Evolutionary conservation across 805 yeast genomes (phyloP).

Genomic region (Suhomyces faveliae): DNA sequence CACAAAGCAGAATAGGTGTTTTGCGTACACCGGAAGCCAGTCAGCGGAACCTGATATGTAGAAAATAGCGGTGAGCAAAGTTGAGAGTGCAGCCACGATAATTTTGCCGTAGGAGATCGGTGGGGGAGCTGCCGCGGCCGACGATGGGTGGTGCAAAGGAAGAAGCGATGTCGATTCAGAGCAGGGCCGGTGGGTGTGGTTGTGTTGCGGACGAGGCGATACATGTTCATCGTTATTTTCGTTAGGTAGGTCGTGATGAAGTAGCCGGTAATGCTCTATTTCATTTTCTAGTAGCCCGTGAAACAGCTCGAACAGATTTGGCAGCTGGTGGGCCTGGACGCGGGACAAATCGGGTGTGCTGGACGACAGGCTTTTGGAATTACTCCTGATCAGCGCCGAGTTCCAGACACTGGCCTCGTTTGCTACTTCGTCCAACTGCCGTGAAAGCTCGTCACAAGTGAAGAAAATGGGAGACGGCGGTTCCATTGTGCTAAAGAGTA

Average conservation of each 20-base stretch:
- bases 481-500: neutral
- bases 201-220: too few species aligned
- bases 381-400: neutral
- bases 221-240: too few species aligned
- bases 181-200: too few species aligned
- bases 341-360: neutral
- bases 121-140: neutral
- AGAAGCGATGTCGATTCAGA: neutral
- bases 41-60: neutral
- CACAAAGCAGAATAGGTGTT: neutral
- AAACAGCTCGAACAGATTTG: neutral
- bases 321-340: neutral
- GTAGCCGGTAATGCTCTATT: too few species aligned
- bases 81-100: neutral
- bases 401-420: constrained; percentile 23
- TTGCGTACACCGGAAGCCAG: neutral
- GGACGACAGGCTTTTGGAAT: too few species aligned
- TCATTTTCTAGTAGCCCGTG: neutral
- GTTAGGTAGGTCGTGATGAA: too few species aligned
- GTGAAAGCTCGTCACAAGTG: neutral
- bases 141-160: neutral
- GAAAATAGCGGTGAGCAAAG: neutral
- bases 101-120: neutral
- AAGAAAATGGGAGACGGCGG: constrained; percentile 1
- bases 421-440: constrained; percentile 23